Evolutionary conservation across 2,329 filamentous ascomycete species (phyloP), one percentile per base, ranked within the genome.

Genomic region (Ophiostoma montium): DNA sequence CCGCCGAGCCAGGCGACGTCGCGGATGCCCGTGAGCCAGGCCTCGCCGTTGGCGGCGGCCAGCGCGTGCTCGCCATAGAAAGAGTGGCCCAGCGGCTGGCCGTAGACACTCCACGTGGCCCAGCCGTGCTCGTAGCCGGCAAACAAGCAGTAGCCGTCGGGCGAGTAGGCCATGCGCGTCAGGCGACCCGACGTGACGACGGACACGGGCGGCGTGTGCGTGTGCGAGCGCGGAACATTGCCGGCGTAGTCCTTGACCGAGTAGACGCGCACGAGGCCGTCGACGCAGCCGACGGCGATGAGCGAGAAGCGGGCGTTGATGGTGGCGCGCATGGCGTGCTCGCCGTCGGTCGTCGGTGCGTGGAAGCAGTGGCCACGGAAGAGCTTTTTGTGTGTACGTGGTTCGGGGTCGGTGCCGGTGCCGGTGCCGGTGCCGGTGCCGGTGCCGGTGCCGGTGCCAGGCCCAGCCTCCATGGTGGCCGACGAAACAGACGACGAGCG

Each of bases 101-200:
- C 92, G 64, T 94, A 98, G 35, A 96, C 92, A 62, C 90, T 96
- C 90, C 90, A 98, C 43, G 82, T 90, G 5, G 86, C 84, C 92
- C 92, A 98, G 1, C 92, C 94, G 51, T 82, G 80, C 58, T 92
- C 82, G 60, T 90, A 96, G 1, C 90, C 92, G 39, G 84, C 88
- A 64, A 98, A 95, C 9, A 98, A 74, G 62, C 89, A 95, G 63
- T 96, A 95, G 16, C 92, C 92, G 63, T 98, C 92, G 0, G 90
- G 88, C 1, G 92, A 95, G 67, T 95, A 98, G 52, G 69, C 79
- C 55, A 98, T 65, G 30, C 80, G 84, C 2, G 78, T 87, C 47
- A 95, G 67, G 12, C 67, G 64, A 0, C 92, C 92, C 1, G 86
- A 81, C 15, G 77, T 74, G 16, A 72, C 66, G 5, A 71, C 65